A percentile compares a stretch with the other conserved stretches of the same genome.
These are phyloP conservation scores for Amphirosellinia nigrospora DNA, from an alignment of 495 filamentous ascomycete species.

Conservation along the genomic window DNA sequence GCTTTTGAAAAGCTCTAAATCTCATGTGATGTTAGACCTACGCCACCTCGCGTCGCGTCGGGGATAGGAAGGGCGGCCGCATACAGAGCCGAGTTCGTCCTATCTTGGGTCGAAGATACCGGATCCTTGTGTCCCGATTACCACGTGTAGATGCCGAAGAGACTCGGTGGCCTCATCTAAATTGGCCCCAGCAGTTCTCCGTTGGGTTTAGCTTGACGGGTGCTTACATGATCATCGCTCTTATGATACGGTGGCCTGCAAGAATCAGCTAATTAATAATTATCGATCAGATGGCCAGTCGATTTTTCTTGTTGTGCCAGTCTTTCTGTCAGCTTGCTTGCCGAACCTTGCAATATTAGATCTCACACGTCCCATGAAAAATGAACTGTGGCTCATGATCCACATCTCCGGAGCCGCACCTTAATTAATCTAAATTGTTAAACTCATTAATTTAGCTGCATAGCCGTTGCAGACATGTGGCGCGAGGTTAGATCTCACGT, in stretches of 20 bases:
- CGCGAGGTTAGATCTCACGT: neutral
- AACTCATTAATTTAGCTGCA: neutral
- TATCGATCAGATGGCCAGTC: neutral
- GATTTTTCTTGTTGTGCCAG: neutral
- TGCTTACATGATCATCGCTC: constrained; percentile 1
- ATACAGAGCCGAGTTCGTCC: neutral
- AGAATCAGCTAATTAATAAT: neutral
- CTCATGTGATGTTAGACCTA: neutral
- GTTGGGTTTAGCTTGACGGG: constrained; percentile 8
- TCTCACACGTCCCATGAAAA: neutral
- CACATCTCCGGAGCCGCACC: constrained; percentile 1
- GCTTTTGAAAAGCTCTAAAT: neutral
- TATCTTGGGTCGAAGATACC: neutral
- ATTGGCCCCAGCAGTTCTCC: constrained; percentile 3
- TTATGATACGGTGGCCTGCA: constrained; percentile 8
- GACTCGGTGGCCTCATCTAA: neutral
- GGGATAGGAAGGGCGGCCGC: neutral
- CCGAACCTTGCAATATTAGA: neutral
- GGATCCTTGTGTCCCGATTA: neutral
- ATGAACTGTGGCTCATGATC: neutral
- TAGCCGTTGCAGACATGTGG: neutral
- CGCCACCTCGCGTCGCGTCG: neutral
- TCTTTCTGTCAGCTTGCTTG: neutral
- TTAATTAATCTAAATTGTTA: neutral
- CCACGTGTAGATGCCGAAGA: constrained; percentile 2